These are phyloP conservation scores for Neonectria faginata DNA, from an alignment of 2,329 filamentous ascomycete genomes.

Conservation along the genomic window DNA sequence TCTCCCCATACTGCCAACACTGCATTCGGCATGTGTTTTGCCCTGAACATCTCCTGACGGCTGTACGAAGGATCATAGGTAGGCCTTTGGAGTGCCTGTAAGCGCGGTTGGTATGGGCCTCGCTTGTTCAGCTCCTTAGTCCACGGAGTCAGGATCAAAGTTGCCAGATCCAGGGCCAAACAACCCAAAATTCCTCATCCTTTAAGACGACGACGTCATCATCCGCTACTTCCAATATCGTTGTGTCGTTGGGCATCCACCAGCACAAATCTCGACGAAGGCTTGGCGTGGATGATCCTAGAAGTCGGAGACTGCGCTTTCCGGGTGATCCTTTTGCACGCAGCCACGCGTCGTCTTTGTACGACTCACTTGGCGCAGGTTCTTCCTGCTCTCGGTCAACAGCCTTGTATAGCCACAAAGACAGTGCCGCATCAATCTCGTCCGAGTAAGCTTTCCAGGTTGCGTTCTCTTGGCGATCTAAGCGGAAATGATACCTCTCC, in stretches of 20 bases:
- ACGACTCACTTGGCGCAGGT: background rate
- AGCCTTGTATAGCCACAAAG: slow-evolving; percentile 44
- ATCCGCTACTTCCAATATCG: slow-evolving; percentile 18
- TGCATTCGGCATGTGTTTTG: no score
- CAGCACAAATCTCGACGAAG: slow-evolving; percentile 29
- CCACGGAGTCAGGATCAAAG: background rate
- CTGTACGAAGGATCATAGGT: background rate
- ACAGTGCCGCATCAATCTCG: slow-evolving; percentile 47
- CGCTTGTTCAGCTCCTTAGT: background rate
- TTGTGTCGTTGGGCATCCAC: slow-evolving; percentile 33
- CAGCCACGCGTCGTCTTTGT: slow-evolving; percentile 34
- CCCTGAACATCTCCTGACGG: slow-evolving; percentile 24
- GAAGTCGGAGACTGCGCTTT: slow-evolving; percentile 25
- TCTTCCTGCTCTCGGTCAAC: background rate
- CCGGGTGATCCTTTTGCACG: slow-evolving; percentile 24
- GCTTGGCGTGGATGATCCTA: slow-evolving; percentile 25
- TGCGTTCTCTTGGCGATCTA: background rate
- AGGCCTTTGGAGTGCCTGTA: background rate
- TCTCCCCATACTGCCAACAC: slow-evolving; percentile 26
- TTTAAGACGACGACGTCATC: background rate
- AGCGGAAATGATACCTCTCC: slow-evolving; percentile 15
- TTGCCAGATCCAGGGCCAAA: background rate
- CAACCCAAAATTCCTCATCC: background rate
- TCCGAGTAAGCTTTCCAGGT: slow-evolving; percentile 38
- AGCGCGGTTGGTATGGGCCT: no score